phyloP scores from a whole-genome alignment of 1,139 yeast genomes.

The Pichia sp. region DNA sequence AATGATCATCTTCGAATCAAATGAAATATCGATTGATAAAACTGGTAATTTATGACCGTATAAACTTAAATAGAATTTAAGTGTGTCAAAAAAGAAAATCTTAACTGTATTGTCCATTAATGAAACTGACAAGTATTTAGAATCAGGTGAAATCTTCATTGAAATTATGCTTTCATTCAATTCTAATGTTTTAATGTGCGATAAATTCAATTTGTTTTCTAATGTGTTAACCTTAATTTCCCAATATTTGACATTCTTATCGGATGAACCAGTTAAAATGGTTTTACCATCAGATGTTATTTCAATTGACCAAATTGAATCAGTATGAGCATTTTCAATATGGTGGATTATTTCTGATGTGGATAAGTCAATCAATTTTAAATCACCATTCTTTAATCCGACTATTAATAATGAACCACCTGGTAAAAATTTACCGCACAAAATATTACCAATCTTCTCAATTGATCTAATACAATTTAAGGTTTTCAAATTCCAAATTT shows the following conservation, averaged over 20 bases:
- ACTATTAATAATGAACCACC: constrained; percentile 83
- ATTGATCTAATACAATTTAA: constrained; percentile 76
- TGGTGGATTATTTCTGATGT: constrained; percentile 65
- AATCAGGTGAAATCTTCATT: constrained; percentile 78
- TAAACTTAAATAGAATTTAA: constrained; percentile 79
- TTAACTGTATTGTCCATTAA: constrained; percentile 89
- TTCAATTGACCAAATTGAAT: constrained; percentile 90
- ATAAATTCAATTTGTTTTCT: constrained; percentile 50
- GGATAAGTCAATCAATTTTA: constrained; percentile 82
- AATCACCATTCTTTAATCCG: constrained; percentile 85
- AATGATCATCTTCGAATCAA: constrained; percentile 77
- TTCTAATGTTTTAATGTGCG: constrained; percentile 77
- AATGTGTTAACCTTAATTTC: constrained; percentile 54
- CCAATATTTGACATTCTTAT: constrained; percentile 87
- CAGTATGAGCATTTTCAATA: constrained; percentile 72
- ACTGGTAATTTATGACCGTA: constrained; percentile 97
- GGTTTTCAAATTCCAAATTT: constrained; percentile 80
- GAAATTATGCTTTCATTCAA: constrained; percentile 77
- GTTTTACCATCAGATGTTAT: constrained; percentile 79
- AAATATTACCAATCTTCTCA: constrained; percentile 75
- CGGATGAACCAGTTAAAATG: constrained; percentile 90
- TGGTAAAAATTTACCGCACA: constrained; percentile 77
- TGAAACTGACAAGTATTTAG: constrained; percentile 72
- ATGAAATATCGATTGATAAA: constrained; percentile 79
- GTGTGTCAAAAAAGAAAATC: constrained; percentile 78